Evolutionary conservation across 2,329 filamentous ascomycete species (phyloP), one percentile per base, ranked within the genome.

Genomic region (Fusarium sp.): DNA sequence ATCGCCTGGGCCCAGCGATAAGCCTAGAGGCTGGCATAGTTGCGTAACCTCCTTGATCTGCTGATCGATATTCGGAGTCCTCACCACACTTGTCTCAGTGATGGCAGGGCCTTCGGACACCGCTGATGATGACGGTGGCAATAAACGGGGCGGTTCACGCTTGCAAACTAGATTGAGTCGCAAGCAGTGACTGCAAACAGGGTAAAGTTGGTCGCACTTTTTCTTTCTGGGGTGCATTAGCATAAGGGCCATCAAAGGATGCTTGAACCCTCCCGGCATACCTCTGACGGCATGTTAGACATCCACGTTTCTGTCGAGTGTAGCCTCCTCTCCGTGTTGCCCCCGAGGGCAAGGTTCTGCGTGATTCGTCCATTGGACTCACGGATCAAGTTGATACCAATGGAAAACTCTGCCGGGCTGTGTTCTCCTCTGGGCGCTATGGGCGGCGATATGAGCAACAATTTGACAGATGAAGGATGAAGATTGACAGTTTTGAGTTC

Each of bases 251-350:
- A 15, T 15, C 21, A 22, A n/a, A 7, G 13, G 50, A 43, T 31
- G n/a, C n/a, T 22, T 44, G 26, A 17, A 38, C 7, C 14, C 24
- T n/a, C 24, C 28, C 7, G 19, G 17, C 34, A 39, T 39, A 56
- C 66, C 66, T 59, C 38, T 63, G 59, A 31, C 70, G 62, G n/a
- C 65, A 74, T 10, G 71, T 73, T 28, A 66, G 28, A 43, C 72
- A 73, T 21, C 65, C 69, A 13, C 62, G 62, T 26, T 70, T 58
- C 53, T 73, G 66, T 33, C 69, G 65, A 11, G 65, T 68, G 45
- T 69, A 73, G 6, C 70, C 70, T 17, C 55, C 53, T 26, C 59
- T 66, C 22, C 33, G 40, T 22, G 38, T 19, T 26, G 34, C 10
- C 19, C 13, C 36, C 14, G 40, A 42, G 28, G 26, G 19, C n/a